Percentiles rank a stretch among this genome's conserved stretches.
phyloP scores from a whole-genome alignment of 495 filamentous ascomycete species.

The Oleoguttula mirabilis region DNA sequence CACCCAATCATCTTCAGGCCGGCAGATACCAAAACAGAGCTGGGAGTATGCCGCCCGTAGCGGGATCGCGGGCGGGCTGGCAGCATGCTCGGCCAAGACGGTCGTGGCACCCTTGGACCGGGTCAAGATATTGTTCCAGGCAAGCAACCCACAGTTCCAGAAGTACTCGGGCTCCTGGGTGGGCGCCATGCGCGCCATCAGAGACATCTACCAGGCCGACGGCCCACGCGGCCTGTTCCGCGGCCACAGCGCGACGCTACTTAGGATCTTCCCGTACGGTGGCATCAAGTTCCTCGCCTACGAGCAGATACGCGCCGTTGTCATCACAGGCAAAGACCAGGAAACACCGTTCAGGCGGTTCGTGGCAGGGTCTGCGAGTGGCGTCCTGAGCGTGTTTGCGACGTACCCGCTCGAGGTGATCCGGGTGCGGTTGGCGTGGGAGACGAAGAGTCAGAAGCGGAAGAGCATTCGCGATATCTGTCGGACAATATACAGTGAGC shows the following conservation, averaged over 20 bases:
- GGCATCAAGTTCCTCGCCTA: constrained; percentile 97
- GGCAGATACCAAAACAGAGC: constrained; percentile 50
- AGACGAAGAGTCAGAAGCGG: constrained; percentile 59
- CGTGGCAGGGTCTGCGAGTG: constrained; percentile 66
- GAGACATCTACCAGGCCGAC: constrained; percentile 65
- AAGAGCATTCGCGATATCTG: constrained; percentile 61
- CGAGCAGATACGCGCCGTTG: constrained; percentile 70
- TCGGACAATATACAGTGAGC: constrained; percentile 73
- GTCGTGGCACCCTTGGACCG: constrained; percentile 90
- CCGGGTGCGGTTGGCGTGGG: constrained; percentile 83
- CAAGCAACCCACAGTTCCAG: constrained; percentile 81
- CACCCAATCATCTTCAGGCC: neutral
- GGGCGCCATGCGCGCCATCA: constrained; percentile 64
- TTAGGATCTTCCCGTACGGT: constrained; percentile 94
- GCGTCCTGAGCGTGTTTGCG: constrained; percentile 81
- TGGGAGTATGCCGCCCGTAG: constrained; percentile 70
- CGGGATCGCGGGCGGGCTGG: constrained; percentile 74
- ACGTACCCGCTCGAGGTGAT: constrained; percentile 93
- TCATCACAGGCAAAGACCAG: constrained; percentile 58
- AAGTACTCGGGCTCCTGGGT: constrained; percentile 84
- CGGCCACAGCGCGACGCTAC: constrained; percentile 84
- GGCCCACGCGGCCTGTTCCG: constrained; percentile 70
- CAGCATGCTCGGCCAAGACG: constrained; percentile 75
- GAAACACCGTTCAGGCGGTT: constrained; percentile 74
- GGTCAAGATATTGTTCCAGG: constrained; percentile 97